Base-by-base conservation (phyloP, 2,329 filamentous ascomycete genomes). In the Sarocladium strictum region DNA sequence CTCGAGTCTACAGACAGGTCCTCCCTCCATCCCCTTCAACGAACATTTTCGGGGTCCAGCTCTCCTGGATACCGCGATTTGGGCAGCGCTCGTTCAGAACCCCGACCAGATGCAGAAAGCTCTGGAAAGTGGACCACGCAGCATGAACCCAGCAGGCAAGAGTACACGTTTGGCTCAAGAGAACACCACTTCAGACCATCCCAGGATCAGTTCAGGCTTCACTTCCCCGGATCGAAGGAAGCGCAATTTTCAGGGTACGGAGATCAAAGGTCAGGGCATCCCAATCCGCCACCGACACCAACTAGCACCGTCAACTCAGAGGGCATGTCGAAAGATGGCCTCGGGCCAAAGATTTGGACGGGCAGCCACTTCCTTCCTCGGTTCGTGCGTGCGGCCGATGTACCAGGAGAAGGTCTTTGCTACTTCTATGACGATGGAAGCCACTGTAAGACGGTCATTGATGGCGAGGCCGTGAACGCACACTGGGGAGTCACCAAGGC, bases 401-500 rank as follows among this genome's bases (percentile, higher is more conserved):
- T 94, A 3, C 83, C 86, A 0, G 89, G 89, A 9, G 88, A 94
- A 68, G 90, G 89, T 2, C 69, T 87, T 63, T 94, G 89, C 72
- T 94, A 90, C 65, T 86, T 94, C 58, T 94, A 94, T 66, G 89
- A 93, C 59, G 90, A 95, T 65, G 89, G 88, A 27, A 87, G 84
- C 53, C 86, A 89, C 66, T 93, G 88, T 73, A 90, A 88, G 63
- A 89, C 88, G 35, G 76, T 88, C 26, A 92, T 96, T 59, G 89
- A 96, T 62, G 91, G 91, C 17, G 89, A 96, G 66, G 78, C 79
- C 0, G 90, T 96, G 53, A 96, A 96, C 66, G 89, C 91, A 1
- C 89, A 90, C 61, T 96, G 92, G 92, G 91, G 92, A 15, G 85
- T 96, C 10, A 96, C 92, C 33, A 96, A 96, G 72, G 91, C 92